Conservation (phyloP, 129 eudicot genomes). For the Pittosporum tobira region DNA sequence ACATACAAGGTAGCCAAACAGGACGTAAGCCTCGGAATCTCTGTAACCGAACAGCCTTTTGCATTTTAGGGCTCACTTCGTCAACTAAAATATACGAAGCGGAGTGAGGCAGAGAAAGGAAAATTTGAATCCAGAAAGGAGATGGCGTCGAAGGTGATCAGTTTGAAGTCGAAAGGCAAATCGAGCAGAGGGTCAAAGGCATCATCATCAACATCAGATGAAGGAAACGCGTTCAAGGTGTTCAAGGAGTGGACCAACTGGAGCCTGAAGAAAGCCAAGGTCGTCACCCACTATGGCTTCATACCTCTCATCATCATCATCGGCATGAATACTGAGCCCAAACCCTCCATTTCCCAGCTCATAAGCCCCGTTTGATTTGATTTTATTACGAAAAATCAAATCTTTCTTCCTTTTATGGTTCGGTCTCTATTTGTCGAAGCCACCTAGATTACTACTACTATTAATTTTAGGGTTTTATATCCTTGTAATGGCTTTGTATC, state of each 20-base stretch:
- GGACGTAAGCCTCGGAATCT: background rate
- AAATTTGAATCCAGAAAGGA: background rate
- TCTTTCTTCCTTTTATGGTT: background rate
- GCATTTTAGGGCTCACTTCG: slow-evolving; percentile 3
- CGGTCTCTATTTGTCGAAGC: slow-evolving; percentile 9
- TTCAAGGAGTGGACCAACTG: slow-evolving; percentile 78
- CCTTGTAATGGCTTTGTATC: slow-evolving; percentile 17
- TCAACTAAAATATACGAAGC: background rate
- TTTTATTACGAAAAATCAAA: background rate
- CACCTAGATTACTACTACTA: background rate
- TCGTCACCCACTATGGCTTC: slow-evolving; percentile 70
- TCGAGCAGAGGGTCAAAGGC: slow-evolving; percentile 28
- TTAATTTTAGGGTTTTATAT: background rate
- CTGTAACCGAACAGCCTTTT: background rate
- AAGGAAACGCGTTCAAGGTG: slow-evolving; percentile 26
- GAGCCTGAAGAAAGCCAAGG: slow-evolving; percentile 78
- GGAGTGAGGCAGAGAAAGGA: background rate
- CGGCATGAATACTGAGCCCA: slow-evolving; percentile 88
- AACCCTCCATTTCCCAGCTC: slow-evolving; percentile 66
- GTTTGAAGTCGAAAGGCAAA: slow-evolving; percentile 42
- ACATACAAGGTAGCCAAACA: background rate
- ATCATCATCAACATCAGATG: slow-evolving; percentile 29
- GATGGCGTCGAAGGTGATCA: slow-evolving; percentile 35
- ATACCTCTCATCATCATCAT: slow-evolving; percentile 66
- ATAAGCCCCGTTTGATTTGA: slow-evolving; percentile 44